Evolutionary conservation across 2,329 filamentous ascomycete genomes (phyloP).

Genomic region (Trichoderma semiorbis): DNA sequence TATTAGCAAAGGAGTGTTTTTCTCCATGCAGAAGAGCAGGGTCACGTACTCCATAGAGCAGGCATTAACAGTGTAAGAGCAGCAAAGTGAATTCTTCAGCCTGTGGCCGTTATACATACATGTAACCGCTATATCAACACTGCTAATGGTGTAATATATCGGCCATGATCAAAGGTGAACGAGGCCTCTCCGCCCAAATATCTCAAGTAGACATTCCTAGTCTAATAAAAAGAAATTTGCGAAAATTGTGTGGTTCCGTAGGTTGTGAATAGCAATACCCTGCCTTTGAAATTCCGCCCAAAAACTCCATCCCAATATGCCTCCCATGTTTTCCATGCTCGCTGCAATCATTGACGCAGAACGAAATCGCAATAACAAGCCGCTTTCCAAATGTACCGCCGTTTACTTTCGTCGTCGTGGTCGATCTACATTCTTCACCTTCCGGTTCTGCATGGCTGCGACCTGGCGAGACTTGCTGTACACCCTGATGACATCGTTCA

Average conservation of each 20-base stretch:
- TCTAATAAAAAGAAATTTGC: background rate
- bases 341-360: background rate
- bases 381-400: background rate
- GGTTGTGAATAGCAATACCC: background rate
- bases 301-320: slow-evolving; percentile 14
- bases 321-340: slow-evolving; percentile 6
- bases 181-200: background rate
- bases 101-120: background rate
- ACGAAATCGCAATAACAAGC: background rate
- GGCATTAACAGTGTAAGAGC: background rate
- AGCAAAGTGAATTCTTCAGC: background rate
- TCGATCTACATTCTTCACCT: slow-evolving; percentile 50
- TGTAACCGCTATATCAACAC: background rate
- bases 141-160: background rate
- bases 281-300: background rate
- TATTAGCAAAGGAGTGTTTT: no score
- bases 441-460: slow-evolving; percentile 51
- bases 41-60: background rate
- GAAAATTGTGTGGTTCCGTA: background rate
- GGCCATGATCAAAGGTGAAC: background rate
- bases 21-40: background rate
- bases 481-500: slow-evolving; percentile 65
- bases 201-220: background rate
- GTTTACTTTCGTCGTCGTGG: slow-evolving; percentile 23
- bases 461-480: slow-evolving; percentile 63